These are phyloP conservation scores for Myxozyma geophila DNA, from an alignment of 805 yeast genomes.

Conservation along the genomic window DNA sequence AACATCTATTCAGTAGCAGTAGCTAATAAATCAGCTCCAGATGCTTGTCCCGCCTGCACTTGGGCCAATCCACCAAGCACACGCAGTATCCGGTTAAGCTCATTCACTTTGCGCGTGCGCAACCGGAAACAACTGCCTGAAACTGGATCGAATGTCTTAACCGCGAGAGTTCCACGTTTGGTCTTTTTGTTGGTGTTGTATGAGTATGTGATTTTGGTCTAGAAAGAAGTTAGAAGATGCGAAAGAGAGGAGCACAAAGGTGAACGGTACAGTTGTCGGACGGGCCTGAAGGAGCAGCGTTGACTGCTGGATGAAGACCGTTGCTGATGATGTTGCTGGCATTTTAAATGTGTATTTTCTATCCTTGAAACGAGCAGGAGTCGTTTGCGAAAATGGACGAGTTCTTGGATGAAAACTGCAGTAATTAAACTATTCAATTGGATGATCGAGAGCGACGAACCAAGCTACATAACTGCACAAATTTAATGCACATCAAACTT, in stretches of 20 bases:
- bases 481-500: too few species aligned
- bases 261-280: slow-evolving; percentile 46
- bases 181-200: slow-evolving; percentile 41
- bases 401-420: not conserved
- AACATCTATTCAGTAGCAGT: not conserved
- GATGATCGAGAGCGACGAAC: not conserved
- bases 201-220: slow-evolving; percentile 46
- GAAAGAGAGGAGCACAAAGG: slow-evolving; percentile 20
- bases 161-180: slow-evolving; percentile 44
- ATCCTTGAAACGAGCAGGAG: not conserved
- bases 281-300: slow-evolving; percentile 51
- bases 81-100: slow-evolving; percentile 70
- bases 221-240: slow-evolving; percentile 37
- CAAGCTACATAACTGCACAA: too few species aligned
- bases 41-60: slow-evolving; percentile 43
- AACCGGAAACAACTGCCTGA: slow-evolving; percentile 65
- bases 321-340: slow-evolving; percentile 32
- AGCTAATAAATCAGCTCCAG: slow-evolving; percentile 20
- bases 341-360: slow-evolving; percentile 3
- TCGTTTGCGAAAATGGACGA: not conserved
- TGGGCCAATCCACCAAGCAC: slow-evolving; percentile 57
- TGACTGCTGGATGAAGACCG: slow-evolving; percentile 49
- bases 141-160: slow-evolving; percentile 69
- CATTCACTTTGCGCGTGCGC: slow-evolving; percentile 67
- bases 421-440: not conserved